Conservation (phyloP, 192 early-diverging fungal species). For the Rhizophlyctis rosea region DNA sequence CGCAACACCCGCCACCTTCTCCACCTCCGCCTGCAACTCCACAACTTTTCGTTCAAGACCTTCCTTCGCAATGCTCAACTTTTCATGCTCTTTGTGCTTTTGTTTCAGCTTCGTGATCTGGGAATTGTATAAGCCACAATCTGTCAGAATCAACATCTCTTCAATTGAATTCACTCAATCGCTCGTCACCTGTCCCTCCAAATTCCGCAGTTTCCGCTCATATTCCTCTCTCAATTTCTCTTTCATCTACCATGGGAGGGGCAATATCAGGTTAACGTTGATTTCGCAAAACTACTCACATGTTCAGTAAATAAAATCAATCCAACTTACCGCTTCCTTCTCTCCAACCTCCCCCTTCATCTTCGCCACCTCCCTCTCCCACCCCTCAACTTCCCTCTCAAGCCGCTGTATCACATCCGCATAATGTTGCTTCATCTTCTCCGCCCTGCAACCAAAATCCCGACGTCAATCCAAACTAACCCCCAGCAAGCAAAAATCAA, state of each 20-base stretch:
- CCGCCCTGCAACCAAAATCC: slow-evolving; percentile 26
- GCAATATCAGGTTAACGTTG: neutral
- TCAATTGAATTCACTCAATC: slow-evolving; percentile 4
- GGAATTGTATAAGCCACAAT: no score
- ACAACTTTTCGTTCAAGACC: slow-evolving; percentile 11
- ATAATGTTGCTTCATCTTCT: slow-evolving; percentile 34
- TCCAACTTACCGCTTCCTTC: slow-evolving; percentile 8
- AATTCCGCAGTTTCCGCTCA: slow-evolving; percentile 37
- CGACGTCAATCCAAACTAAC: no score
- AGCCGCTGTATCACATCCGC: slow-evolving; percentile 28
- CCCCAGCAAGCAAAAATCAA: no score
- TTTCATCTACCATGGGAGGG: slow-evolving; percentile 4
- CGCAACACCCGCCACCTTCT: slow-evolving; percentile 21
- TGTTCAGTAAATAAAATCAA: neutral
- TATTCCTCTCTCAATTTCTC: slow-evolving; percentile 45
- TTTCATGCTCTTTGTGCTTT: slow-evolving; percentile 38
- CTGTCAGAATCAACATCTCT: no score
- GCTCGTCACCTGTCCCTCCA: slow-evolving; percentile 29
- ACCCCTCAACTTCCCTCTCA: slow-evolving; percentile 35
- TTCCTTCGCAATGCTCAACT: slow-evolving; percentile 35
- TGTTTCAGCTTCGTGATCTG: slow-evolving; percentile 38
- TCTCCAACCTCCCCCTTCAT: slow-evolving; percentile 24
- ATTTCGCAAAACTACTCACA: neutral
- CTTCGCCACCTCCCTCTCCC: slow-evolving; percentile 25
- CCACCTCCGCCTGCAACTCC: slow-evolving; percentile 41